phyloP scores from a whole-genome alignment of 345 rosid species.

The Balakata baccata region DNA sequence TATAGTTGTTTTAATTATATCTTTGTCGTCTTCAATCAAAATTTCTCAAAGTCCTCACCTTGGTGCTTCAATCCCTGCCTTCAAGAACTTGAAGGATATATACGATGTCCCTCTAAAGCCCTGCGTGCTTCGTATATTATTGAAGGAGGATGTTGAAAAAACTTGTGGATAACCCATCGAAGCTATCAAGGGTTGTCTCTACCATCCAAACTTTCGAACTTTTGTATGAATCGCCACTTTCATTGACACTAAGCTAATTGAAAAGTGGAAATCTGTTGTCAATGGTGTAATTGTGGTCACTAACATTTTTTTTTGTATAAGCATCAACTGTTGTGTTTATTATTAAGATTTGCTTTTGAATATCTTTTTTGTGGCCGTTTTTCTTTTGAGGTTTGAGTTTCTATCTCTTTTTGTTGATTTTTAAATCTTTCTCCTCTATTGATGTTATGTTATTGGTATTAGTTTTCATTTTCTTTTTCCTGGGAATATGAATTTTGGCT shows the following conservation, averaged over 20 bases:
- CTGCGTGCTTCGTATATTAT: conserved; percentile 46
- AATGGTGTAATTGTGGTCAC: conserved; percentile 35
- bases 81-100: conserved; percentile 44
- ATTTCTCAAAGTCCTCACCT: neutral
- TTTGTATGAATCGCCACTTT: conserved; percentile 43
- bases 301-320: neutral
- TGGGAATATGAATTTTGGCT: neutral
- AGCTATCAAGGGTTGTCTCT: conserved; percentile 46
- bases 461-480: neutral
- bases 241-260: conserved; percentile 31
- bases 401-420: neutral
- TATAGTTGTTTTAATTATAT: too few relatives aligned
- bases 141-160: conserved; percentile 49
- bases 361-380: too few relatives aligned
- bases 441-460: neutral
- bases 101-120: conserved; percentile 56
- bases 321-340: neutral
- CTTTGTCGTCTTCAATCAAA: too few relatives aligned
- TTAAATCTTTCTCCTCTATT: neutral
- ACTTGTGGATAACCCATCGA: conserved; percentile 31
- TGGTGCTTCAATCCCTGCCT: conserved; percentile 34
- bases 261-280: conserved; percentile 57
- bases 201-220: conserved; percentile 45
- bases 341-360: neutral
- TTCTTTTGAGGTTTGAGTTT: too few relatives aligned